These are phyloP conservation scores for Dipodascopsis tothii DNA, from an alignment of 805 yeast genomes.

Conservation along the genomic window DNA sequence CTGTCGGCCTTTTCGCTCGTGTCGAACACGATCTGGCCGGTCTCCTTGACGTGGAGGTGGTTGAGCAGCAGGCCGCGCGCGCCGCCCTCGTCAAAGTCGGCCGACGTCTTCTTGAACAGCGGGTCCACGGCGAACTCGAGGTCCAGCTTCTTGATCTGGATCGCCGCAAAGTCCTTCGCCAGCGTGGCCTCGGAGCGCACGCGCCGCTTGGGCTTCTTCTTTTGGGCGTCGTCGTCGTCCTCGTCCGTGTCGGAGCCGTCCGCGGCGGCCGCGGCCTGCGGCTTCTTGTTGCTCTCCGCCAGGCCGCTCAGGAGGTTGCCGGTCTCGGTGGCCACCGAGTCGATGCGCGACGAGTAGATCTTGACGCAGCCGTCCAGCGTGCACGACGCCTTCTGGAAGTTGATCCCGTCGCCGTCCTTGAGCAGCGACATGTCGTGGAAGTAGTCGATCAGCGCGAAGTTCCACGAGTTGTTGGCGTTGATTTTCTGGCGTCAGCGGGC, in stretches of 20 bases:
- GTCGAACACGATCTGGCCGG: slow-evolving; percentile 58
- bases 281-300: slow-evolving; percentile 34
- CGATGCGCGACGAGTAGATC: slow-evolving; percentile 84
- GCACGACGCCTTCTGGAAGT: slow-evolving; percentile 84
- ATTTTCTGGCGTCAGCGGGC: slow-evolving; percentile 52
- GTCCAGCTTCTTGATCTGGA: slow-evolving; percentile 31
- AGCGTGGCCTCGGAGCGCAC: slow-evolving; percentile 28
- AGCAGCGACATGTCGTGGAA: slow-evolving; percentile 74
- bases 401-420: slow-evolving; percentile 68
- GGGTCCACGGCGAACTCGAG: slow-evolving; percentile 37
- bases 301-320: slow-evolving; percentile 74
- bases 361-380: slow-evolving; percentile 92
- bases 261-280: slow-evolving; percentile 16
- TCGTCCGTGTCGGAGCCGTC: slow-evolving; percentile 19
- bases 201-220: slow-evolving; percentile 18
- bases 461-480: slow-evolving; percentile 81
- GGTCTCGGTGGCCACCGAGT: slow-evolving; percentile 85
- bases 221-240: slow-evolving; percentile 23
- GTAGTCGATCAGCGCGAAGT: slow-evolving; percentile 82
- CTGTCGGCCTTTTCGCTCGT: slow-evolving; percentile 42
- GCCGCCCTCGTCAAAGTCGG: slow-evolving; percentile 42
- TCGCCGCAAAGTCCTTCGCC: slow-evolving; percentile 28
- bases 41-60: slow-evolving; percentile 40
- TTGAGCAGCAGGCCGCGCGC: slow-evolving; percentile 41
- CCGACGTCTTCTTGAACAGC: slow-evolving; percentile 37